phyloP scores from a whole-genome alignment of 2,329 filamentous ascomycete genomes.

The Volutella citrinella region DNA sequence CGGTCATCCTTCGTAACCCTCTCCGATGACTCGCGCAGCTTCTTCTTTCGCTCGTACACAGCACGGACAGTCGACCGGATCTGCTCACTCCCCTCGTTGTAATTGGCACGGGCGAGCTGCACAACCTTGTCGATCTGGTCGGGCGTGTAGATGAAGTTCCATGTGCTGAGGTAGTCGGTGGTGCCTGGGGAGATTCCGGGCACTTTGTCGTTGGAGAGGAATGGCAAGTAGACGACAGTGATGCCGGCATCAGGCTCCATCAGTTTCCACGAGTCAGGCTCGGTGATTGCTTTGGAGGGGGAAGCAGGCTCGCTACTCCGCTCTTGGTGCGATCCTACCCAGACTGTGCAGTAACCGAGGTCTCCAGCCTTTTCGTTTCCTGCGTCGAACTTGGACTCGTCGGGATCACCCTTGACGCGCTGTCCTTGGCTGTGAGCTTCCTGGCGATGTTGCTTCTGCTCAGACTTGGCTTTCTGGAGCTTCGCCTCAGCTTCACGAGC shows the following conservation, averaged over 20 bases:
- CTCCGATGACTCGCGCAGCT: constrained; percentile 55
- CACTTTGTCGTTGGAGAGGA: constrained; percentile 77
- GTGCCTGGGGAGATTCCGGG: constrained; percentile 78
- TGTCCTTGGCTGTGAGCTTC: constrained; percentile 23
- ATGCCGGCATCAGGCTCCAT: constrained; percentile 80
- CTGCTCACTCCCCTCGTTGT: constrained; percentile 74
- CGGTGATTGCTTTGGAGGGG: constrained; percentile 51
- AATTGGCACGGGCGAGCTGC: constrained; percentile 80
- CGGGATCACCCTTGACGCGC: constrained; percentile 21
- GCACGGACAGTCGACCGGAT: constrained; percentile 77
- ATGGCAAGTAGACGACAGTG: constrained; percentile 85
- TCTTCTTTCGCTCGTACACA: constrained; percentile 90
- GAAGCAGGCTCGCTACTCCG: constrained; percentile 54
- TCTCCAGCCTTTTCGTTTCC: constrained; percentile 52
- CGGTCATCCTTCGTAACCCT: constrained; percentile 34
- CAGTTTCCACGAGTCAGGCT: constrained; percentile 62
- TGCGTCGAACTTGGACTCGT: constrained; percentile 37
- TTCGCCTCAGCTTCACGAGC: constrained; percentile 60
- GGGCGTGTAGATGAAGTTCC: constrained; percentile 96
- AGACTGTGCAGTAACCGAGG: constrained; percentile 88
- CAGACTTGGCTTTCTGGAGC: constrained; percentile 56
- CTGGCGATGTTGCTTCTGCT: constrained; percentile 35
- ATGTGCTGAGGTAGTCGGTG: constrained; percentile 87
- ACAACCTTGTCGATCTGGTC: constrained; percentile 87
- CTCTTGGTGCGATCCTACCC: constrained; percentile 84